Base-by-base conservation (phyloP, 2,329 filamentous ascomycete genomes). In the Penicillium expansum region DNA sequence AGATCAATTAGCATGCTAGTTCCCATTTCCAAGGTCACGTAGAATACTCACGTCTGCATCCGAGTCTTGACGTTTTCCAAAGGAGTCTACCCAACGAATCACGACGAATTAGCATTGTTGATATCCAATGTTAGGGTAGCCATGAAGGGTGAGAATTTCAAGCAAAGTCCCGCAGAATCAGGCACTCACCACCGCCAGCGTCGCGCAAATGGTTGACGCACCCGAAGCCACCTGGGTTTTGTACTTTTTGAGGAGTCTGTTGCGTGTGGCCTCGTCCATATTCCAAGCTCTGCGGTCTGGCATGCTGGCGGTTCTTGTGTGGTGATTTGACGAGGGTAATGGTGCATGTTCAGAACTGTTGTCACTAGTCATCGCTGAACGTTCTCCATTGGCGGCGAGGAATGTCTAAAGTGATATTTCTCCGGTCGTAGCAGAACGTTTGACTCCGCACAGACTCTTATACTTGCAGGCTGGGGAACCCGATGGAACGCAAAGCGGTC, bases 401-500 rank as follows among this genome's bases (percentile, higher is more conserved):
- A 29, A 37, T 22, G 24, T 16, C 29, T 41, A 35, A 47, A 22
- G 14, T 14, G 33, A 27, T 49, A 20, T 37, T 56, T 66, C 65
- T 16, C 6, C 29, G 16, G 30, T 27, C 49, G 53, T 32, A 16
- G 43, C 33, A 56, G 42, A 52, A 57, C 14, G 38, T 29, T 8
- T 11, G 16, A 30, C 30, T 43, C 38, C 32, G 42, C 42, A 37
- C 22, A 39, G 44, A 56, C 43, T 52, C 47, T 44, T 54, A 27
- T 47, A 41, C 47, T 55, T 57, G 61, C 68, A 74, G 74, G 74
- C 73, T 75, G 74, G 72, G 74, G 76, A 76, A 76, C 73, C 76
- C 74, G 73, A 79, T 79, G 77, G 77, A 79, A 80, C 76, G 77
- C 77, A 78, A 78, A 78, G 72, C 75, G 75, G 76, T 73, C 77